Evolutionary conservation across 2,329 filamentous ascomycete genomes (phyloP).

Genomic region (Pseudocercospora pini-densiflorae): DNA sequence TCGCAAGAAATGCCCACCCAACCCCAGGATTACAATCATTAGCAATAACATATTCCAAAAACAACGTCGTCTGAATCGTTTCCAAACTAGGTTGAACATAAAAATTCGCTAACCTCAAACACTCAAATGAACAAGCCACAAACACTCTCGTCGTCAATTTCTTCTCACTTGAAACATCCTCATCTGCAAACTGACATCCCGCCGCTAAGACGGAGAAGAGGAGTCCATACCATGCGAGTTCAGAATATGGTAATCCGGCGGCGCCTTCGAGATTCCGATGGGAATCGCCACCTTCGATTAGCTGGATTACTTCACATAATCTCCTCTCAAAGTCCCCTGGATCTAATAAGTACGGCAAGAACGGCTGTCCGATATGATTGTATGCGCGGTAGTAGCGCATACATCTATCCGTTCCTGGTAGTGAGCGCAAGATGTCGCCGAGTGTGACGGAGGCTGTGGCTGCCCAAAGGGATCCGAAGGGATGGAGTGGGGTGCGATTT

Average conservation of each 20-base stretch:
- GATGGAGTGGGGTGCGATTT: conserved; percentile 13
- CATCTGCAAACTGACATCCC: conserved; percentile 13
- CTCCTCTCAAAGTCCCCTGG: conserved; percentile 9
- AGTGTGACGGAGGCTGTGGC: conserved; percentile 14
- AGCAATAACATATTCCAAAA: conserved; percentile 15
- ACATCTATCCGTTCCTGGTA: conserved; percentile 12
- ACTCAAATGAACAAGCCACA: conserved; percentile 14
- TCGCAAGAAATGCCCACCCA: conserved; percentile 13
- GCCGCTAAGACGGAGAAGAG: conserved; percentile 9
- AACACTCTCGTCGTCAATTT: conserved; percentile 14
- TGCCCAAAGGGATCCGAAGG: conserved; percentile 13
- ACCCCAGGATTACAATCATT: conserved; percentile 16
- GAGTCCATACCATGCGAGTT: conserved; percentile 10
- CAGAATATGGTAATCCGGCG: conserved; percentile 6
- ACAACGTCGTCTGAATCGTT: conserved; percentile 10
- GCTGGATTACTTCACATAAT: conserved; percentile 7
- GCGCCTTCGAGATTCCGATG: not conserved
- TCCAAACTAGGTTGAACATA: conserved; percentile 15
- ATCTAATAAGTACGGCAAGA: conserved; percentile 10
- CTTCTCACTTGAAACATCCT: not conserved
- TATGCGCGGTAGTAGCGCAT: conserved; percentile 14
- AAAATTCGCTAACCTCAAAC: conserved; percentile 15
- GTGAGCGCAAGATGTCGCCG: conserved; percentile 12
- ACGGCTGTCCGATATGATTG: conserved; percentile 7
- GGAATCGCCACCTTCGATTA: not conserved